A percentile compares a stretch with the other conserved stretches of the same genome.
Evolutionary conservation across 768 basidiomycete genomes (phyloP).

Genomic region (Thelephora ganbajun): DNA sequence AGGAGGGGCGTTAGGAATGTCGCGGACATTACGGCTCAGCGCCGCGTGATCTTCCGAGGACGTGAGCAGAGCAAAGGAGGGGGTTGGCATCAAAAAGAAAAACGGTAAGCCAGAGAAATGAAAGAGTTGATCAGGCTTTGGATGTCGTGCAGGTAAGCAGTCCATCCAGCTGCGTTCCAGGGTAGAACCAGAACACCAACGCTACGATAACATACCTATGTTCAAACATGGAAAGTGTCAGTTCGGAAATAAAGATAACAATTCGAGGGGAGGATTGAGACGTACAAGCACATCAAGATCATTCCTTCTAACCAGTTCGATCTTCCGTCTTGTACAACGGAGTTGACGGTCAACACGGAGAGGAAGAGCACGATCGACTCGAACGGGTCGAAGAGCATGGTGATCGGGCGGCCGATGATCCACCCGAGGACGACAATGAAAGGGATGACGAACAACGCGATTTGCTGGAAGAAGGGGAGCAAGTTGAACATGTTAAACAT

Average conservation of each 20-base stretch:
- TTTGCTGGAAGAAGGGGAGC: constrained; percentile 40
- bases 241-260: background rate
- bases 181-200: constrained; percentile 54
- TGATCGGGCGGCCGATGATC: constrained; percentile 68
- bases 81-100: background rate
- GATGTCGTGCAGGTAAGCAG: background rate
- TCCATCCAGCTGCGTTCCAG: constrained; percentile 9
- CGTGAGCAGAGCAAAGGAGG: background rate
- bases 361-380: constrained; percentile 58
- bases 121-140: too few relatives aligned
- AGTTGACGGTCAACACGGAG: constrained; percentile 68
- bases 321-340: constrained; percentile 68
- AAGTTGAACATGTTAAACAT: too few relatives aligned
- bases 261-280: constrained; percentile 2
- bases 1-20: too few relatives aligned
- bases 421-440: constrained; percentile 69
- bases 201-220: constrained; percentile 61
- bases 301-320: constrained; percentile 78
- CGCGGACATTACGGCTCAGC: too few relatives aligned
- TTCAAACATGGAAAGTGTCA: constrained; percentile 14
- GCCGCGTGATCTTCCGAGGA: too few relatives aligned
- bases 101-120: background rate
- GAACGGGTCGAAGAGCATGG: constrained; percentile 79
- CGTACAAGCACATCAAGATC: constrained; percentile 48
- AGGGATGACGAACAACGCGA: constrained; percentile 77